Evolutionary conservation across 768 basidiomycete genomes (phyloP), one percentile per base, ranked within the genome.

Genomic region (Sutorius australiensis): DNA sequence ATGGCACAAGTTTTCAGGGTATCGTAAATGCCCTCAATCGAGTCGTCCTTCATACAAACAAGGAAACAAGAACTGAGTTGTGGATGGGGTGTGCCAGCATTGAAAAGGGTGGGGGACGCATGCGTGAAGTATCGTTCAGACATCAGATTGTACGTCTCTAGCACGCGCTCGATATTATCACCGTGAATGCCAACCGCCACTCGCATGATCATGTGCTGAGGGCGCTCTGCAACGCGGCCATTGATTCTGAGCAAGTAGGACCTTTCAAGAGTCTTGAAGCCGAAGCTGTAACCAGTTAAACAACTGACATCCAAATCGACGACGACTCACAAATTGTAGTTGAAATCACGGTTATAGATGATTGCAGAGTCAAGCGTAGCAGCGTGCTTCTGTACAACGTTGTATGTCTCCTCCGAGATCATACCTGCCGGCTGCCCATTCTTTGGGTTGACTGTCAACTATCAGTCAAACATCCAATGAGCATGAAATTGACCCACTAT

Each of bases 151-250:
- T 93, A 92, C 0, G 95, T 97, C 76, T 97, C 86, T 56, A 98
- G 75, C 43, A 86, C 92, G 32, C 85, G 86, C 19, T 95, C 92
- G 50, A 98, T 81, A 69, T 98, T 89, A 9, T 73, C 66, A 5
- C 94, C 95, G 68, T 98, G 95, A 51, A 99, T 94, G 37, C 95
- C 95, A 42, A 98, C 93, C 42, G 97, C 92, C 51, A 99, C 97
- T 70, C 97, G 94, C 97, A 99, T 98, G 70, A 98, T 87, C 84
- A 98, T 91, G 71, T 98, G 97, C 64, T 98, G 97, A 30, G 97
- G 97, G 34, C 97, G 86, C 71, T 99, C 97, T 38, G 94, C 95
- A 43, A 95, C 92, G 54, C 90, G 89, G 38, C 93, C 92, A 67
- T 95, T 83, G 73, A 98, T 85, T 53, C 94, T 86, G 38, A 99